Base-by-base conservation (phyloP, 1,139 yeast genomes). In the Taphrina communis region DNA sequence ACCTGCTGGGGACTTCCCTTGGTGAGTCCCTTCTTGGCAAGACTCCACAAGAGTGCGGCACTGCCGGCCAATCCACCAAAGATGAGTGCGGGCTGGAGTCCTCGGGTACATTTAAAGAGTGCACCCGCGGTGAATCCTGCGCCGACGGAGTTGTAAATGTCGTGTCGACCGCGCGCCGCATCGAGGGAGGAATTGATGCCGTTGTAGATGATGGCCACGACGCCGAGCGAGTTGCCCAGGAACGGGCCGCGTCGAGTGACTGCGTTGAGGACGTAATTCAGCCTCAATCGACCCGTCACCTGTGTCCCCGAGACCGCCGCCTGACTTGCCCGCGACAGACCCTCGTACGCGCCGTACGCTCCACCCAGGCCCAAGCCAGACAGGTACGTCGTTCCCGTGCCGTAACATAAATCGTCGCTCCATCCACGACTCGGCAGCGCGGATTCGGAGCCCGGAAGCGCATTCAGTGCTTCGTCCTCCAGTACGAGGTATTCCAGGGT, bases 81-180 rank as follows among this genome's bases (percentile, higher is more conserved):
- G 76, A 90, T 88, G 52, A 88, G 90, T 94, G 92, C 89, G 71
- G 97, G 97, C 79, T 84, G 88, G 66, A 88, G 73, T 50, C 99
- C 98, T 72, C 88, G 87, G 69, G 96, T 86, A 73, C 93, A 87
- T 79, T 90, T 89, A 82, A 91, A 94, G 53, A 94, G 75, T 1
- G 97, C 97, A 74, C 99, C 99, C 1, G 97, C 87, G 70, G 93
- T 77, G 31, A 94, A 96, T 75, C 99, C 99, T 1, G 98, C 90
- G 31, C 85, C 89, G 56, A 94, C 78, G 17, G 97, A 89, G 79
- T 94, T 94, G 69, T 81, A 77, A 75, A 88, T 88, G 78, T 94
- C 98, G 78, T 93, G 98, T 78, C 88, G 85, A 68, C 96, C 97
- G 80, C 97, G 88, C 69, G 86, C 76, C 62, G 86, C 85, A 77